phyloP scores from a whole-genome alignment of 169 alveolate genomes.

The Cryptosporidium canis region DNA sequence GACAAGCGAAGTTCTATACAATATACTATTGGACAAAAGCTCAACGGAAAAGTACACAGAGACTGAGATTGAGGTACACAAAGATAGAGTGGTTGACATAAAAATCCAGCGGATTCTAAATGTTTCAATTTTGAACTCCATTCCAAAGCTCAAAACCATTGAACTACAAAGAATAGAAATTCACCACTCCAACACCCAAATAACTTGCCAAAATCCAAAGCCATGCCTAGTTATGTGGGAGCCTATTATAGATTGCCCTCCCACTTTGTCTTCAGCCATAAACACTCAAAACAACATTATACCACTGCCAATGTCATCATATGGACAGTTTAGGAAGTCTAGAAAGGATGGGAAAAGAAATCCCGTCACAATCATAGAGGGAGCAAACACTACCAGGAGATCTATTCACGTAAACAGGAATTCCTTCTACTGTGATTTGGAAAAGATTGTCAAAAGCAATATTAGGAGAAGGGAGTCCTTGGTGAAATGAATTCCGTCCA shows the following conservation, averaged over 20 bases:
- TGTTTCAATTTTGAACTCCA: background rate
- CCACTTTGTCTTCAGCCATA: background rate
- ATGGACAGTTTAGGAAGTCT: slow-evolving; percentile 48
- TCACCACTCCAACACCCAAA: background rate
- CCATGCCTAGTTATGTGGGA: slow-evolving; percentile 72
- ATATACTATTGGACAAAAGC: background rate
- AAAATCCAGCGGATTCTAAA: background rate
- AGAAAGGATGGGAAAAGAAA: background rate
- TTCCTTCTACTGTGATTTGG: slow-evolving; percentile 30
- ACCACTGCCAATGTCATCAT: slow-evolving; percentile 51
- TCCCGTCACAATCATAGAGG: background rate
- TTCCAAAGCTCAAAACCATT: background rate
- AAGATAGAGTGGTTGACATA: background rate
- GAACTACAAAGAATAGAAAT: background rate
- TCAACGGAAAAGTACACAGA: background rate
- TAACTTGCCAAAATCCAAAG: background rate
- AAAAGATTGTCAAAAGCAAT: slow-evolving; percentile 5
- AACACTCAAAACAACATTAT: background rate
- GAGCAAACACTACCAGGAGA: background rate
- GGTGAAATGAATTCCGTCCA: background rate
- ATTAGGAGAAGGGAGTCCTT: background rate
- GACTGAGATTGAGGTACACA: background rate
- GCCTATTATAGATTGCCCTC: slow-evolving; percentile 34
- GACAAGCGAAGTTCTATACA: background rate
- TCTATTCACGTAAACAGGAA: slow-evolving; percentile 2